A percentile compares a stretch with the other conserved stretches of the same genome.
Evolutionary conservation across 345 rosid species (phyloP).

Genomic region (Aquilaria malaccensis): DNA sequence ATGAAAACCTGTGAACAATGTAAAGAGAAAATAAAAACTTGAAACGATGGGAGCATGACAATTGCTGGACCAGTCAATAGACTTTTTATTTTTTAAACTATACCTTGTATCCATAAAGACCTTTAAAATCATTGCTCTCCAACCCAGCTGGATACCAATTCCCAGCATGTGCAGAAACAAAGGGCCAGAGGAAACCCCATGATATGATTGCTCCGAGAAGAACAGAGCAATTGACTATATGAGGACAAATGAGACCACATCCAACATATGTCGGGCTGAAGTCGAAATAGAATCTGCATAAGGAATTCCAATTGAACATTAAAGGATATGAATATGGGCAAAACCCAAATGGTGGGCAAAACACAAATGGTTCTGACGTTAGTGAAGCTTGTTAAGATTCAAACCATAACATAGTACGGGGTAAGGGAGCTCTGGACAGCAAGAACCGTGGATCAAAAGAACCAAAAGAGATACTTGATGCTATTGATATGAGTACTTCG

Average conservation of each 20-base stretch:
- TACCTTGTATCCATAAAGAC: slow-evolving; percentile 94
- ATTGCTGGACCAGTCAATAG: too few species aligned
- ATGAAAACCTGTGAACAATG: slow-evolving; percentile 63
- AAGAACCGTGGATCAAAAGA: too few species aligned
- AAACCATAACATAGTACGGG: too few species aligned
- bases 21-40: not conserved
- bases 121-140: slow-evolving; percentile 74
- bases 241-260: slow-evolving; percentile 96
- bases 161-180: slow-evolving; percentile 63
- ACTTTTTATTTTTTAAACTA: too few species aligned
- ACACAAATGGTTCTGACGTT: too few species aligned
- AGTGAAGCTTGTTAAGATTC: too few species aligned
- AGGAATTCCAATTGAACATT: slow-evolving; percentile 6
- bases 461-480: too few species aligned
- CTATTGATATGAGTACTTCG: too few species aligned
- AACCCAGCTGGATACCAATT: slow-evolving; percentile 89
- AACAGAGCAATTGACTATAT: slow-evolving; percentile 83
- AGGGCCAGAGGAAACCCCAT: slow-evolving; percentile 93
- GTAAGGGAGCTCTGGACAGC: too few species aligned
- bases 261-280: slow-evolving; percentile 95
- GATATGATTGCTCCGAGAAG: slow-evolving; percentile 87
- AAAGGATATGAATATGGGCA: not conserved
- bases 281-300: slow-evolving; percentile 79
- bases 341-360: too few species aligned
- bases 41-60: too few species aligned